These are phyloP conservation scores for Trametes cinnabarina DNA, from an alignment of 768 basidiomycete genomes.

Conservation along the genomic window DNA sequence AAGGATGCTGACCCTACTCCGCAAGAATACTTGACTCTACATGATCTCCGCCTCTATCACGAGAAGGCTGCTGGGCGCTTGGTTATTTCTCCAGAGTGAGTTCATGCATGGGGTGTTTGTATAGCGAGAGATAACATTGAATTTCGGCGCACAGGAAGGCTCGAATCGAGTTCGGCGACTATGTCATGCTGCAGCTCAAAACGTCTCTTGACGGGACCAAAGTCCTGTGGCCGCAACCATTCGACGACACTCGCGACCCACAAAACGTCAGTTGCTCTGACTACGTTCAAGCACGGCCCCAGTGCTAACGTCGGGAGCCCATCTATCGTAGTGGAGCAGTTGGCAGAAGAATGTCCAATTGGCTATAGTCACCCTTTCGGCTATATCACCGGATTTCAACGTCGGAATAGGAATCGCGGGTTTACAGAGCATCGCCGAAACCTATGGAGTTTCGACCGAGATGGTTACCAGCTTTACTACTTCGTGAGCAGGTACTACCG, in stretches of 20 bases:
- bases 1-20: too few species aligned
- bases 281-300: background rate
- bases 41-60: too few species aligned
- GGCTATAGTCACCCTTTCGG: conserved; percentile 57
- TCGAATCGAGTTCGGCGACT: conserved; percentile 49
- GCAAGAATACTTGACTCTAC: too few species aligned
- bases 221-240: conserved; percentile 69
- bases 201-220: conserved; percentile 52
- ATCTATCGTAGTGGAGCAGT: conserved; percentile 46
- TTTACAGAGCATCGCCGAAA: conserved; percentile 52
- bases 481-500: conserved; percentile 26
- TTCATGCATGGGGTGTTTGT: too few species aligned
- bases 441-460: conserved; percentile 49
- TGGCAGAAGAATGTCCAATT: conserved; percentile 53
- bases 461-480: conserved; percentile 62
- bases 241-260: conserved; percentile 57
- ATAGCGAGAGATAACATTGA: too few species aligned
- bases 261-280: conserved; percentile 43
- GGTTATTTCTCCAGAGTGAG: too few species aligned
- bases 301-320: background rate
- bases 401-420: conserved; percentile 51
- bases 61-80: too few species aligned
- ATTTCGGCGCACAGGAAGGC: too few species aligned
- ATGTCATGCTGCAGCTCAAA: conserved; percentile 52
- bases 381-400: conserved; percentile 65